Evolutionary conservation across 106 monocot genomes (phyloP).

Genomic region (Triglochin maritima): DNA sequence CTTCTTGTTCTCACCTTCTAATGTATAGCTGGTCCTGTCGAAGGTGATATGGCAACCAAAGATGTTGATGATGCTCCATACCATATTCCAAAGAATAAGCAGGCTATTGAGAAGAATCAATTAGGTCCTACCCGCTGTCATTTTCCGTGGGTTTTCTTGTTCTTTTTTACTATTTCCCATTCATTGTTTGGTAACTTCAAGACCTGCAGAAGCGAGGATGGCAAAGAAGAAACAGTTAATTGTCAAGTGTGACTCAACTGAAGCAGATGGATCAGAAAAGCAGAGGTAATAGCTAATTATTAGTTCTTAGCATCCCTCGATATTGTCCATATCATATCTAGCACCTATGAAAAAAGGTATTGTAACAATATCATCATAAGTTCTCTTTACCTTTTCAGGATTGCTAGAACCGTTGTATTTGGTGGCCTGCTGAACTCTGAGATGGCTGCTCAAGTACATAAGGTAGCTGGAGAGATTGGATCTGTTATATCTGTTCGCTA

Average conservation of each 20-base stretch:
- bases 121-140: not conserved
- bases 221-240: constrained; percentile 6
- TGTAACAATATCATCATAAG: too few species aligned
- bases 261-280: constrained; percentile 9
- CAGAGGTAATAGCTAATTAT: constrained; percentile 1
- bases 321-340: too few species aligned
- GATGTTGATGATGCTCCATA: not conserved
- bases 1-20: too few species aligned
- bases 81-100: not conserved
- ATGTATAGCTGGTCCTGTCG: not conserved
- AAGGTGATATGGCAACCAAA: not conserved
- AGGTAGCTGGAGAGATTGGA: constrained; percentile 58
- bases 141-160: not conserved
- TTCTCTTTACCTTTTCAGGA: constrained; percentile 22
- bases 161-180: not conserved
- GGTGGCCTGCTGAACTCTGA: constrained; percentile 55
- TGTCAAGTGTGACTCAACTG: not conserved
- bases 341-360: too few species aligned
- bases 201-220: too few species aligned
- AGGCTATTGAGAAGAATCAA: not conserved
- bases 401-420: constrained; percentile 88
- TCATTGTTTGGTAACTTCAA: not conserved
- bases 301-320: too few species aligned
- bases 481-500: constrained; percentile 48
- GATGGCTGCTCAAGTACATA: constrained; percentile 72